Evolutionary conservation across 768 basidiomycete genomes (phyloP).

Genomic region (Melanogaster broomeanus): DNA sequence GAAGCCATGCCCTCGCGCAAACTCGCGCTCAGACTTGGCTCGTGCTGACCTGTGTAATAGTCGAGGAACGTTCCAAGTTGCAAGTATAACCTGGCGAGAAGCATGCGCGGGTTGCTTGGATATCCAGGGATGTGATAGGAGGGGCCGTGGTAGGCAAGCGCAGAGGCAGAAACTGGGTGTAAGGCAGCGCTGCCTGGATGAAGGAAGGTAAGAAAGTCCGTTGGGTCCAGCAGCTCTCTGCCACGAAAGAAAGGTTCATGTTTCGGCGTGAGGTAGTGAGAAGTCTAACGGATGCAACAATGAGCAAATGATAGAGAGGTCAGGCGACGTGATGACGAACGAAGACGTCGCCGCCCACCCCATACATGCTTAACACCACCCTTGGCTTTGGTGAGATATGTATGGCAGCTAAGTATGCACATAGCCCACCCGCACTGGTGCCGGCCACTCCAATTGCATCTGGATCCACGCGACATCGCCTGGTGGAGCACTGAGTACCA

Average conservation of each 20-base stretch:
- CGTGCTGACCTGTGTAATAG: slow-evolving; percentile 50
- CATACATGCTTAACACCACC: slow-evolving; percentile 60
- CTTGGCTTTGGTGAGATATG: slow-evolving; percentile 55
- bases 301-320: not conserved
- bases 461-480: slow-evolving; percentile 41
- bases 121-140: slow-evolving; percentile 53
- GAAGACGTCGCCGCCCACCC: slow-evolving; percentile 62
- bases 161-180: slow-evolving; percentile 40
- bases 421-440: slow-evolving; percentile 62
- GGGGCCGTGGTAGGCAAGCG: slow-evolving; percentile 46
- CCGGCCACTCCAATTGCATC: slow-evolving; percentile 54
- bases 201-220: slow-evolving; percentile 46
- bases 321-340: slow-evolving; percentile 20
- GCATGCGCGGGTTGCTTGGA: slow-evolving; percentile 65
- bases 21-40: slow-evolving; percentile 46
- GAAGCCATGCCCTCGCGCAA: slow-evolving; percentile 29
- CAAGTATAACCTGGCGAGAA: slow-evolving; percentile 54
- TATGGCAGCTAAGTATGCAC: slow-evolving; percentile 60
- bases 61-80: slow-evolving; percentile 61
- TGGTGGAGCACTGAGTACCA: not conserved
- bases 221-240: slow-evolving; percentile 54
- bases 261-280: slow-evolving; percentile 53
- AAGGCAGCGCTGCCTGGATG: slow-evolving; percentile 40
- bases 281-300: slow-evolving; percentile 38
- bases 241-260: slow-evolving; percentile 52